Conservation (phyloP, 1,284 basidiomycete genomes). For the Fomes fomentarius region DNA sequence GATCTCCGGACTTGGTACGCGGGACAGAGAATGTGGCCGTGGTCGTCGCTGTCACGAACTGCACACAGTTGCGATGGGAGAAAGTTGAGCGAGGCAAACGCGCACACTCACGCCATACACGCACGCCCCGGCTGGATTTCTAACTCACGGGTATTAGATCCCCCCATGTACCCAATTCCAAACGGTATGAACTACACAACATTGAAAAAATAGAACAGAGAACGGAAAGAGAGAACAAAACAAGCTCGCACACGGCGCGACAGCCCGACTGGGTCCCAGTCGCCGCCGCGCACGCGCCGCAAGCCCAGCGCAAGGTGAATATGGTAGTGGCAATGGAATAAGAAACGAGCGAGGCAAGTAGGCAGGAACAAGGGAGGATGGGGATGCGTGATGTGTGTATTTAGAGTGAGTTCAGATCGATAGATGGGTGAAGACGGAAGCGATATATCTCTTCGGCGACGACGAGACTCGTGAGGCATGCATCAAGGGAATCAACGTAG, state of each 20-base stretch:
- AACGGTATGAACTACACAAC: constrained; percentile 33
- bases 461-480: constrained; percentile 28
- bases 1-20: no score
- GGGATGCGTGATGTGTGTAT: constrained; percentile 32
- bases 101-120: neutral
- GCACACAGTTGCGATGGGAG: no score
- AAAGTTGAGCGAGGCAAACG: neutral
- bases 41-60: neutral
- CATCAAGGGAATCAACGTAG: constrained; percentile 23
- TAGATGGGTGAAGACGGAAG: constrained; percentile 29
- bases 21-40: neutral
- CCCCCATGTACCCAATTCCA: constrained; percentile 33
- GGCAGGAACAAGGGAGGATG: constrained; percentile 24
- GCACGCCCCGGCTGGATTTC: constrained; percentile 14
- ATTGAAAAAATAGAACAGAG: constrained; percentile 25
- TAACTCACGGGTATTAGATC: constrained; percentile 35
- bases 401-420: constrained; percentile 31
- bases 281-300: no score
- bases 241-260: constrained; percentile 6
- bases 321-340: constrained; percentile 8
- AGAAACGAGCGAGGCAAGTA: constrained; percentile 18
- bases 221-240: constrained; percentile 17
- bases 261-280: no score
- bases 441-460: constrained; percentile 32
- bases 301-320: constrained; percentile 10